These are phyloP conservation scores for Cucurbita argyrosperma DNA, from an alignment of 306 rosid genomes.

Conservation along the genomic window DNA sequence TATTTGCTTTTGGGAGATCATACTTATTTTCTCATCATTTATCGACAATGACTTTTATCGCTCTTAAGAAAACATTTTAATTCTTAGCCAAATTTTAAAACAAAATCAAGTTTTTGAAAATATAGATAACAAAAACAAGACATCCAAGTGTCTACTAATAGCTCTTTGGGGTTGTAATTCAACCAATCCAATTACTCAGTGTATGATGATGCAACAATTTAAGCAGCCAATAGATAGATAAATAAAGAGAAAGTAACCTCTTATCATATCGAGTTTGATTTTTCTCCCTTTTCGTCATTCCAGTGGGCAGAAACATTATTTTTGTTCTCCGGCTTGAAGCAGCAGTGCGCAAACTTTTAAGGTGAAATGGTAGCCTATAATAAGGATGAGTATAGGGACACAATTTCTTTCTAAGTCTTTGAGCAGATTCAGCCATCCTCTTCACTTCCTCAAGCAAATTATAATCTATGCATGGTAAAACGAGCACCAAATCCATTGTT, in stretches of 20 bases:
- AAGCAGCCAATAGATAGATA: neutral
- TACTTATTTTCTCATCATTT: too few species aligned
- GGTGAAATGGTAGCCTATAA: slow-evolving; percentile 38
- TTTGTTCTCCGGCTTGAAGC: slow-evolving; percentile 53
- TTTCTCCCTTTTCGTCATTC: slow-evolving; percentile 72
- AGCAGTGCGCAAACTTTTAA: slow-evolving; percentile 34
- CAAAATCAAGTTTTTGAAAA: too few species aligned
- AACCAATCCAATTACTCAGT: neutral
- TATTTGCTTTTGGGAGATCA: too few species aligned
- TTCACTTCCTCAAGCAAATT: slow-evolving; percentile 77
- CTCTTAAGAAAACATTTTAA: too few species aligned
- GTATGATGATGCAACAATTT: neutral
- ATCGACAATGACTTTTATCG: too few species aligned
- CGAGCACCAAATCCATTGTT: neutral
- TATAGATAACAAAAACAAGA: neutral
- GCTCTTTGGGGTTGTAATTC: too few species aligned
- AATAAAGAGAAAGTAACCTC: slow-evolving; percentile 28
- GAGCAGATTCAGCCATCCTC: slow-evolving; percentile 79
- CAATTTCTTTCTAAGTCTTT: slow-evolving; percentile 47
- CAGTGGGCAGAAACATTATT: slow-evolving; percentile 49
- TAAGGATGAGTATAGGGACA: slow-evolving; percentile 27
- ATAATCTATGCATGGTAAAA: slow-evolving; percentile 34
- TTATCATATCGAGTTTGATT: slow-evolving; percentile 53
- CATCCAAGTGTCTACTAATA: neutral
- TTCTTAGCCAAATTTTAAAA: too few species aligned